Percentiles rank a stretch among this genome's conserved stretches.
Evolutionary conservation across 805 yeast species (phyloP).

Genomic region (Jamesozyma rosinii): DNA sequence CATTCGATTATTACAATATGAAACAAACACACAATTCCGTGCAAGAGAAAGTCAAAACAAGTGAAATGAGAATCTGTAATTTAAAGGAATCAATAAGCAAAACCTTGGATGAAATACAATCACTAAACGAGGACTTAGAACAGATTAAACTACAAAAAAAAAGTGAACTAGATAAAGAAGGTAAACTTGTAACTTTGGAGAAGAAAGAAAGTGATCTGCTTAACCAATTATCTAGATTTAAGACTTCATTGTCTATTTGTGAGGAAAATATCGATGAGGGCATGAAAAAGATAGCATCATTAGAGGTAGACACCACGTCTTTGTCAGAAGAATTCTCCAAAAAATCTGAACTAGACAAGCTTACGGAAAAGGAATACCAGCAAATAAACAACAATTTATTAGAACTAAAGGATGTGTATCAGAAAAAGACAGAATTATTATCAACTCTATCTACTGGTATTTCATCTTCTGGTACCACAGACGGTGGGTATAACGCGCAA

Average conservation of each 20-base stretch:
- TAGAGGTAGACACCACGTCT: constrained; percentile 30
- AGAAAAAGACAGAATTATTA: constrained; percentile 64
- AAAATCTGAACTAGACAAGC: constrained; percentile 32
- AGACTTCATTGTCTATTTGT: constrained; percentile 53
- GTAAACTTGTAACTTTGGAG: constrained; percentile 52
- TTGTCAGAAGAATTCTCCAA: constrained; percentile 30
- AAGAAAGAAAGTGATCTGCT: constrained; percentile 43
- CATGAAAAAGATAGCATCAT: constrained; percentile 27
- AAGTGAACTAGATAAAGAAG: constrained; percentile 51
- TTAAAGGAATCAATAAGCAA: constrained; percentile 39
- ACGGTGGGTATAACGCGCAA: constrained; percentile 71
- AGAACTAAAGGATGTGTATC: constrained; percentile 38
- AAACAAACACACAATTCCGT: constrained; percentile 37
- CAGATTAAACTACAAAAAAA: constrained; percentile 45
- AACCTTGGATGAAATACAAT: constrained; percentile 45
- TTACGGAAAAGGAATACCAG: constrained; percentile 39
- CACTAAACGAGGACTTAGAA: constrained; percentile 52
- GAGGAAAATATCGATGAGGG: constrained; percentile 52
- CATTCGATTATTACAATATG: constrained; percentile 54
- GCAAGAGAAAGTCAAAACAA: constrained; percentile 35
- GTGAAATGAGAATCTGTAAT: constrained; percentile 34
- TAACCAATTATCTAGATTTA: constrained; percentile 57
- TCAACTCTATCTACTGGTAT: constrained; percentile 82
- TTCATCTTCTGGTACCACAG: constrained; percentile 67
- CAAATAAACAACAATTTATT: constrained; percentile 37